Evolutionary conservation across 352 stramenopile genomes (phyloP).

Genomic region (Hyaloperonospora brassicae): DNA sequence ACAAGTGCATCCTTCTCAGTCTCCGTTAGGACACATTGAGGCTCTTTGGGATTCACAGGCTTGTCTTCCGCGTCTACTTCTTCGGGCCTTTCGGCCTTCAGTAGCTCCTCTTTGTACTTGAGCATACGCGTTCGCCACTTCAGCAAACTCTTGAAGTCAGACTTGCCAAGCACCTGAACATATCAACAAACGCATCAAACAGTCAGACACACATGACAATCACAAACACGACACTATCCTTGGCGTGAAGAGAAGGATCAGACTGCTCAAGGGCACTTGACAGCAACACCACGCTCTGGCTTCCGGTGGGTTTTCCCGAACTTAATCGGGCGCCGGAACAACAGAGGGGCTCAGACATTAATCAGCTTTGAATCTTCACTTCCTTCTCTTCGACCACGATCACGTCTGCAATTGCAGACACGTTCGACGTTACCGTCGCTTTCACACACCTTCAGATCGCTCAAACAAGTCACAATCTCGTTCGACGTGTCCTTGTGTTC

Average conservation of each 20-base stretch:
- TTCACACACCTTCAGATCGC: conserved; percentile 88
- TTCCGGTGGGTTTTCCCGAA: conserved; percentile 87
- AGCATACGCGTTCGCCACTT: conserved; percentile 95
- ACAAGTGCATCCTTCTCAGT: conserved; percentile 78
- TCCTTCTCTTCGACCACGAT: conserved; percentile 27
- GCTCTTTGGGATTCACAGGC: conserved; percentile 19
- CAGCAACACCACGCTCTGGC: conserved; percentile 68
- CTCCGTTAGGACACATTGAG: conserved; percentile 57
- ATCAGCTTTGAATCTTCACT: conserved; percentile 78
- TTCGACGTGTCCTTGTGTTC: conserved; percentile 70
- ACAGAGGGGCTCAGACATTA: conserved; percentile 77
- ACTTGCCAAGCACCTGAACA: conserved; percentile 91
- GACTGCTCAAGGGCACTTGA: conserved; percentile 59
- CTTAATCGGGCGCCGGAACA: conserved; percentile 84
- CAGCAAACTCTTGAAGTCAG: conserved; percentile 95
- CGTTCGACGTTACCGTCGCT: not conserved
- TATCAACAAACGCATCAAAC: conserved; percentile 5
- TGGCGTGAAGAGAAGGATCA: conserved; percentile 38
- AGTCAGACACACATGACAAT: not conserved
- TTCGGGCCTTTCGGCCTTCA: conserved; percentile 48
- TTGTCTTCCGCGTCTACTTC: conserved; percentile 38
- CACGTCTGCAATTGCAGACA: not conserved
- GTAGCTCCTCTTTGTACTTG: conserved; percentile 76
- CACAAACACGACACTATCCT: no score
- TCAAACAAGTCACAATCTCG: conserved; percentile 69